Evolutionary conservation across 75 land plant genomes (phyloP).

Genomic region (Pinus taeda): DNA sequence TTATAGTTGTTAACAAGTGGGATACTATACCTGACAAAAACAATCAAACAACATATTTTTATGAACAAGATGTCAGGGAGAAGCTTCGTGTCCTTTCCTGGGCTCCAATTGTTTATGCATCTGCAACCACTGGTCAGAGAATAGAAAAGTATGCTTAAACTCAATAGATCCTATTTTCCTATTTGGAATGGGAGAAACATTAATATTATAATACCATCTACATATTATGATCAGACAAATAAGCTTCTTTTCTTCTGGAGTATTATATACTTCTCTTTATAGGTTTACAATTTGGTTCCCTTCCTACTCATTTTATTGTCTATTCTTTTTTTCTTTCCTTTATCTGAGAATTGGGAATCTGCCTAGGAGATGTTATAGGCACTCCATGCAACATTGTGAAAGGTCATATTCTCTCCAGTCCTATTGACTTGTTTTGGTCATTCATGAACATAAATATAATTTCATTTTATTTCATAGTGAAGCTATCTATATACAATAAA

Average conservation of each 20-base stretch:
- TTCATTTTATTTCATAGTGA: neutral
- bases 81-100: constrained; percentile 81
- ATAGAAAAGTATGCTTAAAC: constrained; percentile 58
- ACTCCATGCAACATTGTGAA: too few species aligned
- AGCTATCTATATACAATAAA: neutral
- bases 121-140: constrained; percentile 80
- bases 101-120: constrained; percentile 97
- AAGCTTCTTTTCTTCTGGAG: neutral
- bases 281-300: too few species aligned
- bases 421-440: too few species aligned
- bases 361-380: too few species aligned
- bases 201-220: neutral
- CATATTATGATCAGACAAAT: constrained; percentile 3
- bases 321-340: too few species aligned
- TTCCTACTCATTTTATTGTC: too few species aligned
- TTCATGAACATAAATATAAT: too few species aligned
- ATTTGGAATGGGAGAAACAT: neutral
- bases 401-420: too few species aligned
- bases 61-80: constrained; percentile 88
- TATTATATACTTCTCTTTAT: too few species aligned
- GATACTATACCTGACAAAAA: constrained; percentile 93
- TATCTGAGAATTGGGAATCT: too few species aligned
- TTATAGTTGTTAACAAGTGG: constrained; percentile 98
- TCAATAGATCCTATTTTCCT: neutral
- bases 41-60: constrained; percentile 61